These are phyloP conservation scores for Dicorynia guianensis DNA, from an alignment of 306 rosid genomes.

Conservation along the genomic window DNA sequence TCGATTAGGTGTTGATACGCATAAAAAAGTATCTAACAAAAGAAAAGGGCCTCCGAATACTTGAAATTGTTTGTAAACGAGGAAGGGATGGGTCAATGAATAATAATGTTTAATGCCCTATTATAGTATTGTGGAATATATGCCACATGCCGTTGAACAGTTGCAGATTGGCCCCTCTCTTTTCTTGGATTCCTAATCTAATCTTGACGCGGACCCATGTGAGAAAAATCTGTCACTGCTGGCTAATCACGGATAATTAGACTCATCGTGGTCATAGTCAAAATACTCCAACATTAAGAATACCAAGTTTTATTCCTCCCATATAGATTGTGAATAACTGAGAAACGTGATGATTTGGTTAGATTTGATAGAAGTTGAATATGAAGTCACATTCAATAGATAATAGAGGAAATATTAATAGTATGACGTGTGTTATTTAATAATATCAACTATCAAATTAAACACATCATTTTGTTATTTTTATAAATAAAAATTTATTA, in stretches of 20 bases:
- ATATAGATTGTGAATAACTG: too few species aligned
- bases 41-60: not conserved
- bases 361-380: too few species aligned
- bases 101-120: too few species aligned
- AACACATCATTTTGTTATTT: too few species aligned
- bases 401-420: too few species aligned
- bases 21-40: not conserved
- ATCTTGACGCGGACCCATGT: constrained; percentile 39
- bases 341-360: too few species aligned
- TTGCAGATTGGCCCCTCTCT: constrained; percentile 36
- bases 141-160: constrained; percentile 44
- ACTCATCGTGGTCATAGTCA: constrained; percentile 46
- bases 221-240: constrained; percentile 36
- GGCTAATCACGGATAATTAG: constrained; percentile 40
- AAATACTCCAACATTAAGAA: constrained; percentile 41
- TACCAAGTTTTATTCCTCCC: too few species aligned
- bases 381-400: too few species aligned
- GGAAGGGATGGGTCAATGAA: constrained; percentile 40
- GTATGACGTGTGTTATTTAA: too few species aligned
- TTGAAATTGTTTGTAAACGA: constrained; percentile 35
- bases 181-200: constrained; percentile 26
- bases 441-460: too few species aligned
- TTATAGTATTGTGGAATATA: constrained; percentile 47
- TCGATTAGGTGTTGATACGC: constrained; percentile 32
- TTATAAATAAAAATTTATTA: too few species aligned